Conservation (phyloP, 768 basidiomycete species). For the Serendipita indica region DNA sequence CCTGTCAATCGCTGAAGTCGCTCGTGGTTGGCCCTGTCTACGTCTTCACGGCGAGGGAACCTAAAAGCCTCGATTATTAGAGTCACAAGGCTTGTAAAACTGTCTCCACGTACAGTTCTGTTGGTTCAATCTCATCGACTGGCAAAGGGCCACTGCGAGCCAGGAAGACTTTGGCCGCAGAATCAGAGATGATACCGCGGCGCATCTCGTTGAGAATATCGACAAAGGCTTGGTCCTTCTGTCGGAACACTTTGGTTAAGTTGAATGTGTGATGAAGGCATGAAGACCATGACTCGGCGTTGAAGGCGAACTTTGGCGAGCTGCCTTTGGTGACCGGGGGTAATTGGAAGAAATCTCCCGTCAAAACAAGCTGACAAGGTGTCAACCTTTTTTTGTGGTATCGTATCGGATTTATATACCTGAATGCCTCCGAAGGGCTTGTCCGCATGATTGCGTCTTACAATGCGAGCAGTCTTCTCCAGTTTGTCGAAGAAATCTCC, state of each 20-base stretch:
- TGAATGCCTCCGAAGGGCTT: conserved; percentile 91
- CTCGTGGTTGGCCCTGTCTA: conserved; percentile 63
- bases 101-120: conserved; percentile 56
- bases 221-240: conserved; percentile 82
- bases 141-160: conserved; percentile 60
- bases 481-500: conserved; percentile 88
- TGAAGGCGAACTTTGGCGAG: conserved; percentile 80
- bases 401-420: conserved; percentile 26
- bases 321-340: conserved; percentile 69
- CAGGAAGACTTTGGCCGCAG: conserved; percentile 35
- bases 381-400: neutral
- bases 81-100: neutral
- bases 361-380: conserved; percentile 65
- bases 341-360: conserved; percentile 96
- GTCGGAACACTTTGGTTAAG: conserved; percentile 88
- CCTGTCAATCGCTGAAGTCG: conserved; percentile 51
- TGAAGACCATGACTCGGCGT: conserved; percentile 63
- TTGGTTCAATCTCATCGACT: conserved; percentile 70
- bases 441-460: conserved; percentile 39
- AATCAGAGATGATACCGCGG: conserved; percentile 50
- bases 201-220: conserved; percentile 99
- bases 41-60: conserved; percentile 84
- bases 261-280: conserved; percentile 74
- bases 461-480: conserved; percentile 43
- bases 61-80: conserved; percentile 29